Conservation (phyloP, 768 basidiomycete species). For the Russula sp. region DNA sequence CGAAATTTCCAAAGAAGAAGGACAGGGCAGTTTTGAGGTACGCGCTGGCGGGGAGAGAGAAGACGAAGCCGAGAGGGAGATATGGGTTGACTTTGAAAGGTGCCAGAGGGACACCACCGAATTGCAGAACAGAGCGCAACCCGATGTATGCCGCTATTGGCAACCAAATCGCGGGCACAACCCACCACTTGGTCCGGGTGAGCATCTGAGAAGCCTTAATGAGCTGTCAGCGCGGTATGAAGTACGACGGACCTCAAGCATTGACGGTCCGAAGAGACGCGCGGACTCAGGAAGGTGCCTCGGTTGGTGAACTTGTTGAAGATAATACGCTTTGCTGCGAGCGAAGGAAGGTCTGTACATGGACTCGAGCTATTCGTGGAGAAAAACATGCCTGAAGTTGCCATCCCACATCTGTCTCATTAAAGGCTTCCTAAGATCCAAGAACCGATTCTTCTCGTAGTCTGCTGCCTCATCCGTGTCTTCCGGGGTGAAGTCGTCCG, state of each 20-base stretch:
- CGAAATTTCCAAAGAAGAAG: slow-evolving; percentile 78
- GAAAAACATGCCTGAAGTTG: slow-evolving; percentile 64
- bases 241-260: slow-evolving; percentile 60
- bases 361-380: not conserved
- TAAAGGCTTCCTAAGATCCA: slow-evolving; percentile 84
- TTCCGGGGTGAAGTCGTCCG: slow-evolving; percentile 88
- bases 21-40: slow-evolving; percentile 53
- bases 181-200: slow-evolving; percentile 89
- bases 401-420: slow-evolving; percentile 81
- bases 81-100: slow-evolving; percentile 51
- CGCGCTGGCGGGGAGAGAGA: slow-evolving; percentile 44
- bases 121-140: slow-evolving; percentile 77
- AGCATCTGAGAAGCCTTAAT: slow-evolving; percentile 43
- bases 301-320: slow-evolving; percentile 96
- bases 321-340: slow-evolving; percentile 84
- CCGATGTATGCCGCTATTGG: slow-evolving; percentile 81
- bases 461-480: slow-evolving; percentile 78
- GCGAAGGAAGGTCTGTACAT: slow-evolving; percentile 1
- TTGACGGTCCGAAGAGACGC: slow-evolving; percentile 74
- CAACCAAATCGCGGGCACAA: slow-evolving; percentile 86
- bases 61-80: slow-evolving; percentile 47
- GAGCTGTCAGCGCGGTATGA: slow-evolving; percentile 1
- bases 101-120: slow-evolving; percentile 55
- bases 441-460: slow-evolving; percentile 83
- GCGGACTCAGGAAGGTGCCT: slow-evolving; percentile 80